A percentile compares a stretch with the other conserved stretches of the same genome.
Evolutionary conservation across 441 rosid genomes (phyloP).

Genomic region (Pelargonium cotyledonis): DNA sequence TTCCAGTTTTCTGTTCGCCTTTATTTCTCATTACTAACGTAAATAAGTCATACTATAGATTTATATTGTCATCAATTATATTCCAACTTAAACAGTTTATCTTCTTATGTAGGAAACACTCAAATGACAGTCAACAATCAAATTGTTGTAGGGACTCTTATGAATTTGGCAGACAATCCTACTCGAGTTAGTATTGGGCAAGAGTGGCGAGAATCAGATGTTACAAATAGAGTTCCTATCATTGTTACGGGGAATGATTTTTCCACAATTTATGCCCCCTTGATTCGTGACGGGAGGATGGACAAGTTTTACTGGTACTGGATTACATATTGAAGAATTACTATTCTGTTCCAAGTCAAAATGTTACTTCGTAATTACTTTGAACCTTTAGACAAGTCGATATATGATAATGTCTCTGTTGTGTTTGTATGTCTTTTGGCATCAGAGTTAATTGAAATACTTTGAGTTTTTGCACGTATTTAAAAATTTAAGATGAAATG

Average conservation of each 20-base stretch:
- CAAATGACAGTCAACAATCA: slow-evolving; percentile 96
- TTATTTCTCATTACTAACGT: slow-evolving; percentile 5
- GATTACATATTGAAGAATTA: slow-evolving; percentile 14
- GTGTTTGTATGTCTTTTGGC: not conserved
- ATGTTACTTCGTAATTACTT: not conserved
- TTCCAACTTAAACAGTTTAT: slow-evolving; percentile 12
- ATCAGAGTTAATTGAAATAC: not conserved
- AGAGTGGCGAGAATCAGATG: slow-evolving; percentile 86
- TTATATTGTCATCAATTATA: slow-evolving; percentile 3
- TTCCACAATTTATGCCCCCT: slow-evolving; percentile 77
- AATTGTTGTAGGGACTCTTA: slow-evolving; percentile 87
- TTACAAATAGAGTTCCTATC: slow-evolving; percentile 76
- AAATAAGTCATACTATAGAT: not conserved
- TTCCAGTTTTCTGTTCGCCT: not conserved
- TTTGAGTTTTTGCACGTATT: no score
- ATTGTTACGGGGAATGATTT: slow-evolving; percentile 88
- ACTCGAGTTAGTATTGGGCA: slow-evolving; percentile 95
- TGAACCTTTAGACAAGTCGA: not conserved
- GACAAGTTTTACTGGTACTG: slow-evolving; percentile 86
- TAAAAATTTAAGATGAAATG: no score
- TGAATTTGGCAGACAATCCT: slow-evolving; percentile 93
- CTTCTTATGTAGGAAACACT: slow-evolving; percentile 55
- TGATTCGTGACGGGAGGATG: slow-evolving; percentile 99
- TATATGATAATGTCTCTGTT: not conserved
- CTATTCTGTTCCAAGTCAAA: not conserved